Percentiles rank a stretch among this genome's conserved stretches.
phyloP scores from a whole-genome alignment of 176 grass and related monocot genomes.

The Rhynchospora tenuis region DNA sequence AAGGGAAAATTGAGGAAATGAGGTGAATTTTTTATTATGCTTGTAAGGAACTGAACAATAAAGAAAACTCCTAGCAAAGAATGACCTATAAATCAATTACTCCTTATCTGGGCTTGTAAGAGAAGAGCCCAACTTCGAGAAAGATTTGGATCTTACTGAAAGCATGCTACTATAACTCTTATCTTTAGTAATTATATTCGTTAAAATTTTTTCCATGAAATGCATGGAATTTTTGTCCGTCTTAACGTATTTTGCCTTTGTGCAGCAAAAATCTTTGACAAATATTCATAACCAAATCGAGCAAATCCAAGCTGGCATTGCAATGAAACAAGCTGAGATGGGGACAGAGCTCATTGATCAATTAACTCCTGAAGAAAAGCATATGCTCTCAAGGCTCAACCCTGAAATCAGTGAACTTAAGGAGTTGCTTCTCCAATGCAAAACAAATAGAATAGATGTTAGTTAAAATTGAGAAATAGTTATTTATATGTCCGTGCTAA shows the following conservation, averaged over 20 bases:
- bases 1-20: background rate
- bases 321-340: slow-evolving; percentile 97
- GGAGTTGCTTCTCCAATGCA: slow-evolving; percentile 72
- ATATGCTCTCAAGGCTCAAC: slow-evolving; percentile 85
- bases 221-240: background rate
- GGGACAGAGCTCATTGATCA: slow-evolving; percentile 98
- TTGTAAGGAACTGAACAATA: background rate
- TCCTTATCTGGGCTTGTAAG: too few species aligned
- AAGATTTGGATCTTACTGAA: background rate
- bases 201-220: background rate
- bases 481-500: background rate
- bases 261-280: slow-evolving; percentile 89
- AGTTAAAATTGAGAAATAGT: background rate
- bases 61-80: background rate
- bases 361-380: slow-evolving; percentile 75
- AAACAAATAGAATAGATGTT: slow-evolving; percentile 89
- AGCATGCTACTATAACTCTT: background rate
- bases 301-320: slow-evolving; percentile 85
- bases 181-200: background rate
- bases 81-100: too few species aligned
- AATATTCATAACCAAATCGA: slow-evolving; percentile 93
- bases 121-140: too few species aligned
- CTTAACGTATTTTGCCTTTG: background rate
- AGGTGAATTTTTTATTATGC: background rate
- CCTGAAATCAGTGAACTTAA: slow-evolving; percentile 94